Evolutionary conservation across 192 early-diverging fungal species (phyloP), one percentile per base, ranked within the genome.

Genomic region (Radiomyces spectabilis): DNA sequence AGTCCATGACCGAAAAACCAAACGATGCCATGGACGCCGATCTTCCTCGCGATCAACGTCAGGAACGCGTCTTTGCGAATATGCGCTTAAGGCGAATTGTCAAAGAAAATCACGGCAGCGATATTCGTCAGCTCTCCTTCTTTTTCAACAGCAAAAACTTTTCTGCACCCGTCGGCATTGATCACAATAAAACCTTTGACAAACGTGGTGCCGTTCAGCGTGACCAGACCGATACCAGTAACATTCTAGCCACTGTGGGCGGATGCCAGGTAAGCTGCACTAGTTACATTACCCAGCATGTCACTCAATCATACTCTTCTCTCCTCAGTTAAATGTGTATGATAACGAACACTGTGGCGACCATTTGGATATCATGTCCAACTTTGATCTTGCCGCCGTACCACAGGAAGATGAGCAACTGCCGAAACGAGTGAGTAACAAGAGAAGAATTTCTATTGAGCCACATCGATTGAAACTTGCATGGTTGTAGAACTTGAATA

Each of bases 331-430:
- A 12, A 93, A 84, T 51, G 76, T 93, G 12, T 95, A 89, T 61
- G 93, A 95, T 57, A 95, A 95, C 65, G 90, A 91, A 59, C 91
- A 95, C 61, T 91, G 88, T 50, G 91, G 90, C 9, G 89, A 93
- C 58, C 93, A 95, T 51, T 72, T 95, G 59, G 91, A 95, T 57
- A 87, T 95, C 45, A 92, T 95, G 88, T 91, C 90, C 5, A 88
- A 95, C 62, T 95, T 85, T 51, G 76, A 83, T 37, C 56, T 90
- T 10, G 63, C 73, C 19, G 55, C 64, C 3, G 38, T 52, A 32
- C 31, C 57, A 4, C 60, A 63, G 8, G 70, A 67, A 41, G 69
- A 59, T 13, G 49, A 19, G 42, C 8, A 27, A 31, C 25, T 47
- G 7, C 38, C 52, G 29, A 33, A 40, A n/a, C 25, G 21, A 12